Percentiles rank a stretch among this genome's conserved stretches.
These are phyloP conservation scores for Penicillium cosmopolitanum DNA, from an alignment of 495 filamentous ascomycete genomes.

Conservation along the genomic window DNA sequence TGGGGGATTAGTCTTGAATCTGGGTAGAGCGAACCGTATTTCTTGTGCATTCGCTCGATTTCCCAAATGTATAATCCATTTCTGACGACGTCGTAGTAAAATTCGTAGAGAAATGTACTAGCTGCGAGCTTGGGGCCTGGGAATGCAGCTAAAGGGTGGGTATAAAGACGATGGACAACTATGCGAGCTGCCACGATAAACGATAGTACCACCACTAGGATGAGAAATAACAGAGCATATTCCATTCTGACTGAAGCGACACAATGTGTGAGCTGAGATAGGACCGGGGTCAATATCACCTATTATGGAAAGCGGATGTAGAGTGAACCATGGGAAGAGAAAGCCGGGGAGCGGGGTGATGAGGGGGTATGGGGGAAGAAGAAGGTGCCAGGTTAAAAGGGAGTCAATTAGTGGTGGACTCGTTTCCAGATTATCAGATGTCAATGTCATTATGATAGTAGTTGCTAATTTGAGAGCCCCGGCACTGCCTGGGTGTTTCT, in stretches of 20 bases:
- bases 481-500: not conserved
- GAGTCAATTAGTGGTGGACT: not conserved
- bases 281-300: not conserved
- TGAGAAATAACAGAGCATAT: not conserved
- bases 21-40: conserved; percentile 32
- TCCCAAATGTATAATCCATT: conserved; percentile 48
- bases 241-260: conserved; percentile 16
- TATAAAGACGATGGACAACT: conserved; percentile 39
- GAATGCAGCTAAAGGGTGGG: conserved; percentile 44
- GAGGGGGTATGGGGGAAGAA: not conserved
- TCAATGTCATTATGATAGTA: not conserved
- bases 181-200: conserved; percentile 8
- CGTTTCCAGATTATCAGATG: not conserved
- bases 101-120: conserved; percentile 49
- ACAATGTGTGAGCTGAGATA: not conserved
- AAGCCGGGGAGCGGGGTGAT: not conserved
- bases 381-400: not conserved
- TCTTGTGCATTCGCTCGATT: conserved; percentile 53
- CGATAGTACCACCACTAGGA: conserved; percentile 6
- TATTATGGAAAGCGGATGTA: not conserved
- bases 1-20: not conserved
- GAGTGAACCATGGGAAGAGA: conserved; percentile 1
- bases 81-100: conserved; percentile 53
- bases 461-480: too few relatives aligned
- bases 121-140: conserved; percentile 55